Percentiles rank a stretch among this genome's conserved stretches.
phyloP scores from a whole-genome alignment of 345 rosid species.

The Camelina laxa region DNA sequence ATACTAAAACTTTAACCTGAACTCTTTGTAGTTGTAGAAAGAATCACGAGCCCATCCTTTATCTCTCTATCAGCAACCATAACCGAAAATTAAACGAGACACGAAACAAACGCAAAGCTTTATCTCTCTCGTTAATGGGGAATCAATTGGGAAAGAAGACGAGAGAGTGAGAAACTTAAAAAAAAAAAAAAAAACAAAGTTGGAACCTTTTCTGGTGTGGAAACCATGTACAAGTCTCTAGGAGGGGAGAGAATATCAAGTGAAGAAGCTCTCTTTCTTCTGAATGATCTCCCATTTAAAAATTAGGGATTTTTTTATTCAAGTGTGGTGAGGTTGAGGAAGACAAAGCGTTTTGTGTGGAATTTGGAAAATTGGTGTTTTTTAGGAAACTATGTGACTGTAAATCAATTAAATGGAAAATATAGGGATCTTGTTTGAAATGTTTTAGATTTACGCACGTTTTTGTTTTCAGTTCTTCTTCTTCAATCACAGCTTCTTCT shows the following conservation, averaged over 20 bases:
- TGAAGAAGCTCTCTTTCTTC: conserved; percentile 82
- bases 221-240: conserved; percentile 77
- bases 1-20: conserved; percentile 57
- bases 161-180: no score
- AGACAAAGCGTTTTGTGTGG: neutral
- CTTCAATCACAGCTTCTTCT: no score
- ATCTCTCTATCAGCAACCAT: conserved; percentile 81
- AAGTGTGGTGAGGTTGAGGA: no score
- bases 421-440: neutral
- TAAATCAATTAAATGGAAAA: neutral
- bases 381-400: neutral
- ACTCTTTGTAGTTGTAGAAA: conserved; percentile 77
- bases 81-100: conserved; percentile 74
- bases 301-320: no score
- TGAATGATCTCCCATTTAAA: conserved; percentile 46
- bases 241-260: conserved; percentile 86
- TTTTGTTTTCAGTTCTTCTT: neutral
- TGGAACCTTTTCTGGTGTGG: conserved; percentile 58
- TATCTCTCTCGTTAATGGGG: no score
- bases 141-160: no score
- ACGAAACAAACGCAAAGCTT: conserved; percentile 40
- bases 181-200: neutral
- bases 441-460: neutral
- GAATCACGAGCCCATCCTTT: conserved; percentile 95
- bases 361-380: neutral